phyloP scores from a whole-genome alignment of 2,329 filamentous ascomycete genomes.

The Fusarium pilosicola region DNA sequence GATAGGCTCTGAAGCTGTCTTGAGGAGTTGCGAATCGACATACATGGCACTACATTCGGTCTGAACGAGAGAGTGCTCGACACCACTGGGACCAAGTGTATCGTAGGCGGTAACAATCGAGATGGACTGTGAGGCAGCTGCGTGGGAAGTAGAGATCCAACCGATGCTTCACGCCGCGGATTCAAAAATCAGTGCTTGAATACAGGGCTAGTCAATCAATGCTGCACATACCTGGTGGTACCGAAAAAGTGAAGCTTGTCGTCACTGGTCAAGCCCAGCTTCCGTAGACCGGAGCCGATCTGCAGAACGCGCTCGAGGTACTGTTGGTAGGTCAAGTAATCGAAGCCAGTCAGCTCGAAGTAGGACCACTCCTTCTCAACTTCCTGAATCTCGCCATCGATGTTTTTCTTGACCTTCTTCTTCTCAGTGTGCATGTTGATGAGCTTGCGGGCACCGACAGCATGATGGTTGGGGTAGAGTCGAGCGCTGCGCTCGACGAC shows the following conservation, averaged over 20 bases:
- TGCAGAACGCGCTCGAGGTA: slow-evolving; percentile 77
- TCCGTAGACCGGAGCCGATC: slow-evolving; percentile 77
- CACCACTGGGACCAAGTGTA: slow-evolving; percentile 84
- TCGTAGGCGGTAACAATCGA: slow-evolving; percentile 96
- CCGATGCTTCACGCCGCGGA: slow-evolving; percentile 64
- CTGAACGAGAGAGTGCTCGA: slow-evolving; percentile 86
- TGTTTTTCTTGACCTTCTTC: slow-evolving; percentile 89
- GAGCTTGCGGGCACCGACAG: slow-evolving; percentile 77
- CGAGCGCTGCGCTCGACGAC: slow-evolving; percentile 76
- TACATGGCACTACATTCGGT: slow-evolving; percentile 86
- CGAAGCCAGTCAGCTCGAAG: slow-evolving; percentile 83
- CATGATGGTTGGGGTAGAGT: slow-evolving; percentile 69
- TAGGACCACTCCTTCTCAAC: slow-evolving; percentile 93
- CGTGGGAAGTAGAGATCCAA: slow-evolving; percentile 87
- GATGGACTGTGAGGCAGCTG: slow-evolving; percentile 83
- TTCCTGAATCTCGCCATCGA: slow-evolving; percentile 81
- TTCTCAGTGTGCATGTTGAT: slow-evolving; percentile 82
- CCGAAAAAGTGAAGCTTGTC: slow-evolving; percentile 85
- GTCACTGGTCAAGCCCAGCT: slow-evolving; percentile 73
- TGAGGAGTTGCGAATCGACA: slow-evolving; percentile 81
- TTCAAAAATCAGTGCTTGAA: slow-evolving; percentile 9
- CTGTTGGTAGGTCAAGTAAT: slow-evolving; percentile 81
- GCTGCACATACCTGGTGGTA: slow-evolving; percentile 72
- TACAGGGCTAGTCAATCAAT: background rate
- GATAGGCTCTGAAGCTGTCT: slow-evolving; percentile 66